phyloP scores from a whole-genome alignment of 1,284 basidiomycete genomes.

The Ustilago nuda region DNA sequence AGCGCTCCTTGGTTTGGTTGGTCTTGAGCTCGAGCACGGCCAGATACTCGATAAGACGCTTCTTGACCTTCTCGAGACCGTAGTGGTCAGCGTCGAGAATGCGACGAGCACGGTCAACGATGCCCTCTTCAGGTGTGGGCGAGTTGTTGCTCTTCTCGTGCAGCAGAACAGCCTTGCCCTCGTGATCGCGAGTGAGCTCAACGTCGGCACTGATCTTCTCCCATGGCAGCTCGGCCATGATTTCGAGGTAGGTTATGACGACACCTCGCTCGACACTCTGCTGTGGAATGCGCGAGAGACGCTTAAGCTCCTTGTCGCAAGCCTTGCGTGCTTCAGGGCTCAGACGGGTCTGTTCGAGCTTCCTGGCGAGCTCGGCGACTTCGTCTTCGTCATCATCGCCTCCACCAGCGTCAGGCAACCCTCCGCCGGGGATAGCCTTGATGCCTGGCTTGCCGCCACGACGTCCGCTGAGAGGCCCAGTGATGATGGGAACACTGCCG shows the following conservation, averaged over 20 bases:
- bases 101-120: constrained; percentile 62
- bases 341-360: constrained; percentile 57
- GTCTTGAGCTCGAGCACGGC: constrained; percentile 71
- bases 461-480: constrained; percentile 37
- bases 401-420: constrained; percentile 35
- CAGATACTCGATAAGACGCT: constrained; percentile 71
- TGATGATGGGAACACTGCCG: constrained; percentile 45
- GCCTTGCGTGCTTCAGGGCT: constrained; percentile 64
- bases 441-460: constrained; percentile 38
- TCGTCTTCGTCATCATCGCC: constrained; percentile 65
- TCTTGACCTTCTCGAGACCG: constrained; percentile 71
- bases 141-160: constrained; percentile 26
- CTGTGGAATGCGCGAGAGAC: constrained; percentile 64
- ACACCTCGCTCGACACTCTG: constrained; percentile 68
- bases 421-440: constrained; percentile 22
- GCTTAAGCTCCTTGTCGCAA: constrained; percentile 67
- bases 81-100: constrained; percentile 71
- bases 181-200: constrained; percentile 24
- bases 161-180: constrained; percentile 37
- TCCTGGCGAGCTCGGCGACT: constrained; percentile 59
- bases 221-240: constrained; percentile 69
- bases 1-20: constrained; percentile 61
- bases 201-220: constrained; percentile 62
- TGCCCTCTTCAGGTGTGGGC: constrained; percentile 44
- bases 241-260: constrained; percentile 69